Percentiles rank a stretch among this genome's conserved stretches.
phyloP scores from a whole-genome alignment of 2,329 filamentous ascomycete genomes.

The Fusarium pseudocircinatum region DNA sequence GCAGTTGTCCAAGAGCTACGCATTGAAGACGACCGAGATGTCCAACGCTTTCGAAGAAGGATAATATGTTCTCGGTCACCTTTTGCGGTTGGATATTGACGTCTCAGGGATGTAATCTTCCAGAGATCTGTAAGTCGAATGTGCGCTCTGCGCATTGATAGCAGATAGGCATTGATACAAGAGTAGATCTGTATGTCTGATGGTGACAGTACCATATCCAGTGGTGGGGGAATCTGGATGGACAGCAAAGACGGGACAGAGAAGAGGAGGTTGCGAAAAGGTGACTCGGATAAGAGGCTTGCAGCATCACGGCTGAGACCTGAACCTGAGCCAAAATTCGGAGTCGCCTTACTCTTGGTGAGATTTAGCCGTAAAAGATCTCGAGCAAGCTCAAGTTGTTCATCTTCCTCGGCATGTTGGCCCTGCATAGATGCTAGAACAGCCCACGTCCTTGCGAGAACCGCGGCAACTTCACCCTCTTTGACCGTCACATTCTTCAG shows the following conservation, averaged over 20 bases:
- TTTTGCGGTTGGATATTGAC: slow-evolving; percentile 77
- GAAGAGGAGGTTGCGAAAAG: slow-evolving; percentile 84
- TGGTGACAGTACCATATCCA: slow-evolving; percentile 86
- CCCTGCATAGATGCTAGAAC: slow-evolving; percentile 79
- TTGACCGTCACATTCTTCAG: slow-evolving; percentile 71
- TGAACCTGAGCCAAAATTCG: slow-evolving; percentile 51
- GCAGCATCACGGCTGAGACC: slow-evolving; percentile 47
- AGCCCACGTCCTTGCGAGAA: slow-evolving; percentile 81
- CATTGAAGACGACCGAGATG: slow-evolving; percentile 71
- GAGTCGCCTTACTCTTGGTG: slow-evolving; percentile 57
- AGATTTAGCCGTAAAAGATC: slow-evolving; percentile 76
- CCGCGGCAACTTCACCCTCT: slow-evolving; percentile 84
- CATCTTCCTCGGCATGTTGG: slow-evolving; percentile 78
- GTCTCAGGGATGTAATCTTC: slow-evolving; percentile 82
- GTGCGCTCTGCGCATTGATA: slow-evolving; percentile 86
- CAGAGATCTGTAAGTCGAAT: slow-evolving; percentile 86
- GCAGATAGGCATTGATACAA: slow-evolving; percentile 84
- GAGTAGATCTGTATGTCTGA: slow-evolving; percentile 84
- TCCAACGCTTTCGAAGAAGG: slow-evolving; percentile 71
- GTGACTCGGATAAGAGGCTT: slow-evolving; percentile 57
- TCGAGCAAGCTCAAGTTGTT: slow-evolving; percentile 83
- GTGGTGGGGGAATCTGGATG: slow-evolving; percentile 77
- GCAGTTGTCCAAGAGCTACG: slow-evolving; percentile 90
- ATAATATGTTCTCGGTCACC: slow-evolving; percentile 69
- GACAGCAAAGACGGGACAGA: slow-evolving; percentile 76